phyloP scores from a whole-genome alignment of 2,329 filamentous ascomycete species.

The Stromatinia cepivora region DNA sequence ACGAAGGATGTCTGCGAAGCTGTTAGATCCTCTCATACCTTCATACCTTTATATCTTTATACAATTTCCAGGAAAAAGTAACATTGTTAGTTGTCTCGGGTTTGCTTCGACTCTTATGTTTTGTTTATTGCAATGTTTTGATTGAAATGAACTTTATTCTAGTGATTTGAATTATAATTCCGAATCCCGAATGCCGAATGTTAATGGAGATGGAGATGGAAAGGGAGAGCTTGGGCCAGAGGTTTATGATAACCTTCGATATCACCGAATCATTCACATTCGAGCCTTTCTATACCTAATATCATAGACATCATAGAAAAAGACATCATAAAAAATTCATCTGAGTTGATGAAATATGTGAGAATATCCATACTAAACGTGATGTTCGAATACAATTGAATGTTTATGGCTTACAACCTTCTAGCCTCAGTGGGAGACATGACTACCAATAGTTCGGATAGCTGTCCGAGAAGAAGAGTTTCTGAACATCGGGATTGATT shows the following conservation, averaged over 20 bases:
- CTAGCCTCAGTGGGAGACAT: background rate
- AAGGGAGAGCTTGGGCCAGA: conserved; percentile 6
- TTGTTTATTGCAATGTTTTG: background rate
- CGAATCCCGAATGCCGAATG: conserved; percentile 8
- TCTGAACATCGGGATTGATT: background rate
- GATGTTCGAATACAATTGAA: background rate
- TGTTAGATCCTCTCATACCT: background rate
- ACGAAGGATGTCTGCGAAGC: background rate
- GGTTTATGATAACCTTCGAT: background rate
- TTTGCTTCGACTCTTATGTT: background rate
- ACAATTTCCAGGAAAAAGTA: background rate
- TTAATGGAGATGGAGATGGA: no score
- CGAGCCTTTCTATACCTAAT: background rate
- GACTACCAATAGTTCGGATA: background rate
- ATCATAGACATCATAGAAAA: background rate
- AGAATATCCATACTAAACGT: background rate
- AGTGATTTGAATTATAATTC: background rate
- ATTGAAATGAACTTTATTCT: background rate
- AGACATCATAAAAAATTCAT: background rate
- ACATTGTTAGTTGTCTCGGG: no score
- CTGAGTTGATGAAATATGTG: background rate
- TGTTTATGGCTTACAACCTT: background rate
- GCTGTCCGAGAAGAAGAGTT: background rate
- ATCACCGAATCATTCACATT: background rate
- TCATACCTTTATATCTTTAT: background rate